phyloP scores from a whole-genome alignment of 2,329 filamentous ascomycete genomes.

The Apiospora phragmitis region DNA sequence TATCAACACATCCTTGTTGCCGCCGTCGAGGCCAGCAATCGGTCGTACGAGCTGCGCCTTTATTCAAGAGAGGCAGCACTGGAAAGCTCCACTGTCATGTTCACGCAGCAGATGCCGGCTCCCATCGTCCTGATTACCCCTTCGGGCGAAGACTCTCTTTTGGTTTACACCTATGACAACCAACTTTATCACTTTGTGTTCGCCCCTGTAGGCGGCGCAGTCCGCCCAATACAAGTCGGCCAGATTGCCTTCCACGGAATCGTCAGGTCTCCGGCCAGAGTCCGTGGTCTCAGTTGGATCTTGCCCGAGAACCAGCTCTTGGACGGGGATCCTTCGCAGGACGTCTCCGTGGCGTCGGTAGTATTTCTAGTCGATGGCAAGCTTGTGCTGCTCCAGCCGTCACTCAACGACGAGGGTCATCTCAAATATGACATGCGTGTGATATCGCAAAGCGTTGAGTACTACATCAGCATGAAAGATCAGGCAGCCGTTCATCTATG shows the following conservation, averaged over 20 bases:
- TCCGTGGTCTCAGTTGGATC: conserved; percentile 93
- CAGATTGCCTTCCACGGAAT: conserved; percentile 98
- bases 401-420: conserved; percentile 76
- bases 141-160: conserved; percentile 88
- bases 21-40: conserved; percentile 77
- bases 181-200: conserved; percentile 94
- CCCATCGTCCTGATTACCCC: conserved; percentile 88
- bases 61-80: conserved; percentile 86
- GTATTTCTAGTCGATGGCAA: conserved; percentile 98
- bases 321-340: conserved; percentile 91
- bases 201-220: conserved; percentile 64
- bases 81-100: conserved; percentile 70
- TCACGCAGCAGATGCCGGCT: conserved; percentile 75
- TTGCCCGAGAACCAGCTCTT: conserved; percentile 85
- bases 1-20: conserved; percentile 93
- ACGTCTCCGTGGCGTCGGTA: conserved; percentile 90
- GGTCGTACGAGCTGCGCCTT: conserved; percentile 82
- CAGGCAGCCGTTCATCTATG: conserved; percentile 54
- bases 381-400: conserved; percentile 86
- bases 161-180: conserved; percentile 98
- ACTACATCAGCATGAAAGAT: conserved; percentile 90
- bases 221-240: conserved; percentile 87
- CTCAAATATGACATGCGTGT: conserved; percentile 98
- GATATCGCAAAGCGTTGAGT: conserved; percentile 94
- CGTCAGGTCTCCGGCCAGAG: conserved; percentile 86